Conservation (phyloP, 192 early-diverging fungal genomes). For the Linnemannia schmuckeri region DNA sequence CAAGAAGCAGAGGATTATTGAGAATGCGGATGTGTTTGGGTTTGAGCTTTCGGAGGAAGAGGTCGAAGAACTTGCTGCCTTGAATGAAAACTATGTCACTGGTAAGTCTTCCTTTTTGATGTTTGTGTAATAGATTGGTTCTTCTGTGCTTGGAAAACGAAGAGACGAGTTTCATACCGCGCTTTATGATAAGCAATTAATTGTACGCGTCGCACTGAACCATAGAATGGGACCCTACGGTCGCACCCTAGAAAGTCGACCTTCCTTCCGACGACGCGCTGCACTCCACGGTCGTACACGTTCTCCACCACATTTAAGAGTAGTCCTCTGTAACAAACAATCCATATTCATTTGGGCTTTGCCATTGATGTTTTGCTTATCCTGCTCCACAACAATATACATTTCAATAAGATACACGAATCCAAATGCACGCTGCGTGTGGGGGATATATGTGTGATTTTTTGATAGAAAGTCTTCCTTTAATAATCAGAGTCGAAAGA, state of each 20-base stretch:
- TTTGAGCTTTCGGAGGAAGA: conserved; percentile 69
- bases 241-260: conserved; percentile 11
- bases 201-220: neutral
- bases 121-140: neutral
- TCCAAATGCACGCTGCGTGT: too few relatives aligned
- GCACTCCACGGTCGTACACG: too few relatives aligned
- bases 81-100: conserved; percentile 66
- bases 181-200: neutral
- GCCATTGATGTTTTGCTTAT: too few relatives aligned
- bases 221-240: conserved; percentile 37
- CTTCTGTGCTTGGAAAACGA: neutral
- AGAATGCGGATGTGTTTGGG: conserved; percentile 72
- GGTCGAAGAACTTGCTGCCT: conserved; percentile 63
- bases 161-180: neutral
- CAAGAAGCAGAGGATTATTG: conserved; percentile 60
- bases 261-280: too few relatives aligned
- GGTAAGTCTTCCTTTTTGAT: conserved; percentile 40
- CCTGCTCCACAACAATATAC: neutral
- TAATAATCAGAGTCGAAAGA: conserved; percentile 44
- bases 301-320: too few relatives aligned
- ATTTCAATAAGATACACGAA: neutral
- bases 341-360: too few relatives aligned
- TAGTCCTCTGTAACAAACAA: too few relatives aligned
- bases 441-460: conserved; percentile 2
- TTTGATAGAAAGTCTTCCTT: conserved; percentile 27